Percentiles rank a stretch among this genome's conserved stretches.
These are phyloP conservation scores for Lipomyces yarrowii DNA, from an alignment of 1,139 yeast genomes.

Conservation along the genomic window DNA sequence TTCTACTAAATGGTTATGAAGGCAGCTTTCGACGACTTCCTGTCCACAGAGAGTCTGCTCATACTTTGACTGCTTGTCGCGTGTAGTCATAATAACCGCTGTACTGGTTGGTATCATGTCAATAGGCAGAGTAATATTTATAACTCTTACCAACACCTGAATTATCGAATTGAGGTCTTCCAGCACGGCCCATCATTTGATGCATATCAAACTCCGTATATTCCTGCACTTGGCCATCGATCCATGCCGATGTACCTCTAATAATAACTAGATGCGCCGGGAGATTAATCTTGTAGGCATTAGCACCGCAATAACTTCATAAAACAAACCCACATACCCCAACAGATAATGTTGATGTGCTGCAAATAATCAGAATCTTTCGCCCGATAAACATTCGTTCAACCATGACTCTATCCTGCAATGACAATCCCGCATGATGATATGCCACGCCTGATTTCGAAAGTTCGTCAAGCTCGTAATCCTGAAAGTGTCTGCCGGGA, in stretches of 20 bases:
- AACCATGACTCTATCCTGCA: slow-evolving; percentile 49
- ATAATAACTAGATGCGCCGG: slow-evolving; percentile 64
- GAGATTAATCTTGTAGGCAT: slow-evolving; percentile 47
- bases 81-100: slow-evolving; percentile 56
- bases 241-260: slow-evolving; percentile 61
- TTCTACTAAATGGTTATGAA: slow-evolving; percentile 51
- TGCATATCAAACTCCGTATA: slow-evolving; percentile 59
- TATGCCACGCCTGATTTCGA: slow-evolving; percentile 50
- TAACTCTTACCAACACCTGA: slow-evolving; percentile 43
- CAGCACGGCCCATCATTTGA: slow-evolving; percentile 67
- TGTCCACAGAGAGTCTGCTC: slow-evolving; percentile 50
- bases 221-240: slow-evolving; percentile 51
- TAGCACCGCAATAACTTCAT: not conserved
- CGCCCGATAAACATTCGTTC: slow-evolving; percentile 53
- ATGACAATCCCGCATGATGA: slow-evolving; percentile 61
- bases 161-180: slow-evolving; percentile 57
- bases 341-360: slow-evolving; percentile 63
- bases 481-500: slow-evolving; percentile 34
- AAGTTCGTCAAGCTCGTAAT: slow-evolving; percentile 41
- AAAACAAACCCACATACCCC: slow-evolving; percentile 41
- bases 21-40: slow-evolving; percentile 54
- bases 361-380: slow-evolving; percentile 50
- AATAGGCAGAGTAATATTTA: not conserved
- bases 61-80: slow-evolving; percentile 44
- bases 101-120: slow-evolving; percentile 9